A percentile compares a stretch with the other conserved stretches of the same genome.
Conservation (phyloP, 2,329 filamentous ascomycete genomes). For the Zymoseptoria brevis region DNA sequence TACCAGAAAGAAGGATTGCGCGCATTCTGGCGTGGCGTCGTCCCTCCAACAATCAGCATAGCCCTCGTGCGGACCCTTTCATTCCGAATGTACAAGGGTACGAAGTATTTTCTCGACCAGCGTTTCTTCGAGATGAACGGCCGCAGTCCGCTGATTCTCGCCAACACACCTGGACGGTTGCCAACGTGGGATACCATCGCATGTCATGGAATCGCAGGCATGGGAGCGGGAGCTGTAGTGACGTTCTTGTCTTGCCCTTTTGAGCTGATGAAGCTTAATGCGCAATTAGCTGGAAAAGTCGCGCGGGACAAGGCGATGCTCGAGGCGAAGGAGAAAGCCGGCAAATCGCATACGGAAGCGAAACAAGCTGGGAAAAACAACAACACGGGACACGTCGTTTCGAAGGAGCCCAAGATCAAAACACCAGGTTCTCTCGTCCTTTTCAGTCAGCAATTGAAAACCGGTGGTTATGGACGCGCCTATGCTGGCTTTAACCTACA, state of each 20-base stretch:
- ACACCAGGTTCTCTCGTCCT: background rate
- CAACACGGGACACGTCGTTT: background rate
- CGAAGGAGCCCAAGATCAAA: background rate
- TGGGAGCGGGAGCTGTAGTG: constrained; percentile 70
- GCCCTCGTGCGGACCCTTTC: constrained; percentile 70
- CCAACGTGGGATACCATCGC: constrained; percentile 65
- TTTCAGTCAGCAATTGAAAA: constrained; percentile 24
- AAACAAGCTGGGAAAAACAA: background rate
- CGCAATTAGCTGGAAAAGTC: constrained; percentile 74
- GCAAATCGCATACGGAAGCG: background rate
- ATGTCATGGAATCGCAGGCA: constrained; percentile 71
- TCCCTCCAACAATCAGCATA: constrained; percentile 71
- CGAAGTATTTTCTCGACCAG: constrained; percentile 64
- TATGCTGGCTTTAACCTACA: constrained; percentile 77
- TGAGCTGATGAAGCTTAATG: constrained; percentile 81
- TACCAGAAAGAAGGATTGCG: constrained; percentile 51
- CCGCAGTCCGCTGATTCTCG: constrained; percentile 64
- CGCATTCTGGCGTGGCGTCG: constrained; percentile 51
- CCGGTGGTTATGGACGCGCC: constrained; percentile 63
- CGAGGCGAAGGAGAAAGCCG: background rate
- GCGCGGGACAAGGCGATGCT: constrained; percentile 34
- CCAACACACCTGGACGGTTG: constrained; percentile 61
- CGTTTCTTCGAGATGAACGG: constrained; percentile 59
- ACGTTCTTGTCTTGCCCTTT: constrained; percentile 79
- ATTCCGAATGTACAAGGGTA: constrained; percentile 70